A percentile compares a stretch with the other conserved stretches of the same genome.
phyloP scores from a whole-genome alignment of 2,329 filamentous ascomycete species.

The Endoconidiophora laricicola region DNA sequence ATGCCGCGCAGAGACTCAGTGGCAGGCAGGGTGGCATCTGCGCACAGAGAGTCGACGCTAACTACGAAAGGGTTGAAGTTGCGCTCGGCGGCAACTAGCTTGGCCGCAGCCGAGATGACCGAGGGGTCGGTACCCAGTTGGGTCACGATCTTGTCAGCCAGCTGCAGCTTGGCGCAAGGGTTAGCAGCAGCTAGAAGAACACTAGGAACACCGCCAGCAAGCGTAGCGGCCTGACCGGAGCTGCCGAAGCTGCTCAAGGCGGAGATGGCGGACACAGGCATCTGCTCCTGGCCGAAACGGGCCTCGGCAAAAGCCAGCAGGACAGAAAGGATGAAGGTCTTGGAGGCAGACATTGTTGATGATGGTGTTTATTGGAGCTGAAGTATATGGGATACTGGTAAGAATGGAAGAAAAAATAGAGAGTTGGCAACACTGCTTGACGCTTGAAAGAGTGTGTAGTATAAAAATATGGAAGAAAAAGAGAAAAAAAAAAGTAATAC shows the following conservation, averaged over 20 bases:
- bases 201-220: conserved; percentile 43
- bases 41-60: conserved; percentile 44
- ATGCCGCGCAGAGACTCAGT: conserved; percentile 47
- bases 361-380: not conserved
- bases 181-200: conserved; percentile 48
- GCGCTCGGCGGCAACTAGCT: conserved; percentile 44
- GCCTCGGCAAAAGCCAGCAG: conserved; percentile 31
- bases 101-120: conserved; percentile 44
- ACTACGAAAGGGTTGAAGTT: conserved; percentile 55
- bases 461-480: conserved; percentile 17
- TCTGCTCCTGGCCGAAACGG: conserved; percentile 48
- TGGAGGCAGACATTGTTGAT: conserved; percentile 26
- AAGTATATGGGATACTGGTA: conserved; percentile 3
- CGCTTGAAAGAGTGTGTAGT: conserved; percentile 21
- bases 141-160: conserved; percentile 47
- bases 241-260: conserved; percentile 37
- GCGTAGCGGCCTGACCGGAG: conserved; percentile 44
- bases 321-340: conserved; percentile 24
- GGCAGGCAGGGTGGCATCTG: conserved; percentile 43
- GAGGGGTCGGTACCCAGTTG: conserved; percentile 42
- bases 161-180: conserved; percentile 48
- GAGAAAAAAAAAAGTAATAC: conserved; percentile 17
- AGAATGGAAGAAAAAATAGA: conserved; percentile 5
- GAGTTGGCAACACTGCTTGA: conserved; percentile 19
- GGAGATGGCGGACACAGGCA: conserved; percentile 36